These are phyloP conservation scores for Cercospora beticola DNA, from an alignment of 2,329 filamentous ascomycete genomes.

Conservation along the genomic window DNA sequence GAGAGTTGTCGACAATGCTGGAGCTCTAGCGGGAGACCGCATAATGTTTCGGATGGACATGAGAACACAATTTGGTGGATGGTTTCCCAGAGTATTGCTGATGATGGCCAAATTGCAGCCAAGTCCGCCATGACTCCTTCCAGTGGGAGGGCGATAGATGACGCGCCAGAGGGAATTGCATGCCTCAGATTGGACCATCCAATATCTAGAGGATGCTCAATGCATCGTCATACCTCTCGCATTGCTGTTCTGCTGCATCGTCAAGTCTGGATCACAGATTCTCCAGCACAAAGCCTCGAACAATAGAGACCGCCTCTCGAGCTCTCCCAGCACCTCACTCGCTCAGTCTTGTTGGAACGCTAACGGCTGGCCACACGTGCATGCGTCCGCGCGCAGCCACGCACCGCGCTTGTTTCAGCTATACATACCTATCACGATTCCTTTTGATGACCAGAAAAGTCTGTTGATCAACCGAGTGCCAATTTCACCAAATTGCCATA, in stretches of 20 bases:
- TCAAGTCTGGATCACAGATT: neutral
- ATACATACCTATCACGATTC: neutral
- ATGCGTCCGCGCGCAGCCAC: slow-evolving; percentile 9
- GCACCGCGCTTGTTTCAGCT: slow-evolving; percentile 9
- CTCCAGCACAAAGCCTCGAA: neutral
- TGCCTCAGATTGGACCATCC: neutral
- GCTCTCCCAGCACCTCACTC: neutral
- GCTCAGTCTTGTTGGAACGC: neutral
- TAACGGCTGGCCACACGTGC: slow-evolving; percentile 6
- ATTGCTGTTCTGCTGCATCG: neutral
- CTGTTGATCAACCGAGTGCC: neutral
- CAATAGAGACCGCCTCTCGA: neutral
- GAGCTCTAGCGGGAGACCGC: slow-evolving; percentile 8
- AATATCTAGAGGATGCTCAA: neutral
- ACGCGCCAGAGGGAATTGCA: neutral
- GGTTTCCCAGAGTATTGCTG: neutral
- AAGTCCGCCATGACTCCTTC: neutral
- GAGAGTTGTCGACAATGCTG: neutral
- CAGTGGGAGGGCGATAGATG: neutral
- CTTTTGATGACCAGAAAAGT: neutral
- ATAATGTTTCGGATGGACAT: slow-evolving; percentile 10
- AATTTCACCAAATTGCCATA: neutral
- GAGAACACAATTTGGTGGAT: neutral
- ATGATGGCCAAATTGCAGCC: neutral
- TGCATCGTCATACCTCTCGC: neutral